Conservation (phyloP, 129 eudicot species). For the Heracleum sosnowskyi region DNA sequence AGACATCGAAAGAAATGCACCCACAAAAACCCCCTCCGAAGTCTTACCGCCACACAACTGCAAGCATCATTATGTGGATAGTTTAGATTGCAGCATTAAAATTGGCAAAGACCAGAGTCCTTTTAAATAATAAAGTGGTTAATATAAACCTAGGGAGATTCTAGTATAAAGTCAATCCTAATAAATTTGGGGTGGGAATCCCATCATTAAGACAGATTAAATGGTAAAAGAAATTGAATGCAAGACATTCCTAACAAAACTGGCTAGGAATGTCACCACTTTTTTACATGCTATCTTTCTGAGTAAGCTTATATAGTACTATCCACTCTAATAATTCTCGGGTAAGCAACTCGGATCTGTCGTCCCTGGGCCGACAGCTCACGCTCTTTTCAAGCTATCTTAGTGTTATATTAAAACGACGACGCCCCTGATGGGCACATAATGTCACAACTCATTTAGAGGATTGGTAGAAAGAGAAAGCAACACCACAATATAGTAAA, state of each 20-base stretch:
- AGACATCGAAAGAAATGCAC: constrained; percentile 95
- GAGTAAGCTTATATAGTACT: too few relatives aligned
- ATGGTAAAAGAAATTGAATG: neutral
- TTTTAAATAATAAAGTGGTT: neutral
- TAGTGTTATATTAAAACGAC: neutral
- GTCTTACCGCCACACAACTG: constrained; percentile 94
- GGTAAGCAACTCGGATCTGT: too few relatives aligned
- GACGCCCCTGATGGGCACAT: neutral
- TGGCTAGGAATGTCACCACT: neutral
- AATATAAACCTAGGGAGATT: neutral
- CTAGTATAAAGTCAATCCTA: neutral
- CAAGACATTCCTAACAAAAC: neutral
- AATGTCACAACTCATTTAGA: neutral
- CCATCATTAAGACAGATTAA: constrained; percentile 1
- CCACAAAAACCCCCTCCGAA: constrained; percentile 93
- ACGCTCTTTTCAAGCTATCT: neutral
- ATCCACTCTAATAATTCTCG: too few relatives aligned
- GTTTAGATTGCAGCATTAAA: constrained; percentile 13
- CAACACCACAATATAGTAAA: neutral
- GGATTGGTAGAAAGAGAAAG: neutral
- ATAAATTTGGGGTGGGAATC: constrained; percentile 1
- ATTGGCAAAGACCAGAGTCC: neutral
- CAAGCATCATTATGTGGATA: constrained; percentile 16
- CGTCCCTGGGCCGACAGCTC: too few relatives aligned
- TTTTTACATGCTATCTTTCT: neutral